These are phyloP conservation scores for Neurospora sp. DNA, from an alignment of 495 filamentous ascomycete genomes.

Conservation along the genomic window DNA sequence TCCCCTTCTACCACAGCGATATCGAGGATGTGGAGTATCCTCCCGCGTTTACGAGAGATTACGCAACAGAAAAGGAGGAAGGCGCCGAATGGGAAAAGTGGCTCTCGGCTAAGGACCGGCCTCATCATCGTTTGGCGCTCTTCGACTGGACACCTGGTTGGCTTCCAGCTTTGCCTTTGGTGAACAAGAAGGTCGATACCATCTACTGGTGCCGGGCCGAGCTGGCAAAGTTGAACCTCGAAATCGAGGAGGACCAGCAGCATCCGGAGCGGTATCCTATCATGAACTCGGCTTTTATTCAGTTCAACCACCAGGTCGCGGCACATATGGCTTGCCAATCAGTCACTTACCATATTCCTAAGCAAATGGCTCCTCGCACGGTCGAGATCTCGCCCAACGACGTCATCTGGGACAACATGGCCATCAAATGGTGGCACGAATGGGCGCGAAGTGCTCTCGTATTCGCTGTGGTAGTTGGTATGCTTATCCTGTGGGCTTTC, in stretches of 20 bases:
- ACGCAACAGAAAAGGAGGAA: constrained; percentile 50
- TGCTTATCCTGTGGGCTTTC: constrained; percentile 85
- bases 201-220: constrained; percentile 88
- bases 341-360: constrained; percentile 82
- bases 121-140: constrained; percentile 71
- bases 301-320: constrained; percentile 96
- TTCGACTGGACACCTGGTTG: constrained; percentile 62
- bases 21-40: constrained; percentile 52
- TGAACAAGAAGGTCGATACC: constrained; percentile 89
- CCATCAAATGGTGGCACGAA: constrained; percentile 87
- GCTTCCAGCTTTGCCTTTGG: constrained; percentile 67
- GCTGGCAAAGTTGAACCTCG: constrained; percentile 78
- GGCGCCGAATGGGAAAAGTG: constrained; percentile 81
- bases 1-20: constrained; percentile 31
- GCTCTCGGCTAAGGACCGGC: constrained; percentile 69
- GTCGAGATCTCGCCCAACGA: constrained; percentile 91
- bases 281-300: constrained; percentile 97
- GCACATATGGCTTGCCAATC: constrained; percentile 97
- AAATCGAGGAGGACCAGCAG: constrained; percentile 87
- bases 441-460: constrained; percentile 66
- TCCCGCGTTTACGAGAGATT: constrained; percentile 55
- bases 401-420: constrained; percentile 98
- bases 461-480: constrained; percentile 53
- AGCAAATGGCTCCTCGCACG: constrained; percentile 86
- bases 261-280: constrained; percentile 79